Evolutionary conservation across 139 green algal species (phyloP).

Genomic region (Chlorella sp.): DNA sequence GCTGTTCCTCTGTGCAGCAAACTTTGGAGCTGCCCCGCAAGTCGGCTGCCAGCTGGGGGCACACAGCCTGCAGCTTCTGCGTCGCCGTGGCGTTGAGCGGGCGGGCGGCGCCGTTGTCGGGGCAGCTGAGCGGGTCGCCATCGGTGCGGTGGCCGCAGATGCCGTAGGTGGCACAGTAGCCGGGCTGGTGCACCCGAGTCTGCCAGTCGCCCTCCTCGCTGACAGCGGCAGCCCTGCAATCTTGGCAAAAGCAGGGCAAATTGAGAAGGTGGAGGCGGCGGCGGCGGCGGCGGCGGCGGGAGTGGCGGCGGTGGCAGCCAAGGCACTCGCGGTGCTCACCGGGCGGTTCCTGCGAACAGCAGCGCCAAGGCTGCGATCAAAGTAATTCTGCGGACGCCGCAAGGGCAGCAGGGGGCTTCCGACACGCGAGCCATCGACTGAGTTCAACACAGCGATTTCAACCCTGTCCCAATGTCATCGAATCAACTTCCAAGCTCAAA

Average conservation of each 20-base stretch:
- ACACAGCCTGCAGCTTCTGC: constrained; percentile 58
- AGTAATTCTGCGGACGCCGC: neutral
- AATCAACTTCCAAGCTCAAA: too few species aligned
- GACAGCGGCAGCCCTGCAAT: neutral
- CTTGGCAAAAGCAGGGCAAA: neutral
- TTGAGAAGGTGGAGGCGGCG: neutral
- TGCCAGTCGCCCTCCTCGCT: constrained; percentile 30
- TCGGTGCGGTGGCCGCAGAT: constrained; percentile 75
- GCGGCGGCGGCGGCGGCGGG: neutral
- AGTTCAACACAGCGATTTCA: neutral
- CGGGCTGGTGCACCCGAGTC: constrained; percentile 34
- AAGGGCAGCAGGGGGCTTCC: neutral
- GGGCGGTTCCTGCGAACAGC: neutral
- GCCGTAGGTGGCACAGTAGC: constrained; percentile 26
- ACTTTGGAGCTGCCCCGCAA: constrained; percentile 46
- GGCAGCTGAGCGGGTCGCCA: constrained; percentile 69
- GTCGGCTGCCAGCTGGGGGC: constrained; percentile 73
- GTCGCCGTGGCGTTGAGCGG: neutral
- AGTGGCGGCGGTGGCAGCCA: neutral
- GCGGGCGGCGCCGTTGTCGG: constrained; percentile 61
- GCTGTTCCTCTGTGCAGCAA: constrained; percentile 86
- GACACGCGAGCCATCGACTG: neutral
- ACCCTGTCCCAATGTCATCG: neutral
- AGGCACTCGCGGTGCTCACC: neutral
- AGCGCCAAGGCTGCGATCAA: neutral